Evolutionary conservation across 2,329 filamentous ascomycete species (phyloP).

Genomic region (Gaeumannomyces tritici): DNA sequence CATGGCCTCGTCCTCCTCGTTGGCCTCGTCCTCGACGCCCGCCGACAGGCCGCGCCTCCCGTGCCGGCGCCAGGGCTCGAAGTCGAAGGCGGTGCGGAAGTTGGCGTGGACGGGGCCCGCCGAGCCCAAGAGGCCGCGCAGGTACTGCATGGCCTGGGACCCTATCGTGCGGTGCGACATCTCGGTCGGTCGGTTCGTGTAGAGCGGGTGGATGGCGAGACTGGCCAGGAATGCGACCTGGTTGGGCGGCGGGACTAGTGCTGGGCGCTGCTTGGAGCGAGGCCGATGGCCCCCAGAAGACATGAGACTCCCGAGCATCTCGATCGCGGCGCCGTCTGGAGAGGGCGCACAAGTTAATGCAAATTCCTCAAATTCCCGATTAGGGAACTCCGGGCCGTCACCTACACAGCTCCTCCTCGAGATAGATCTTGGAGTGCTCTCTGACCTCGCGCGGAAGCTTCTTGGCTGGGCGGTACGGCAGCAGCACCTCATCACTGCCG

Average conservation of each 20-base stretch:
- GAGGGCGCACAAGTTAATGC: not conserved
- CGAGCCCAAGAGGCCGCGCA: conserved; percentile 55
- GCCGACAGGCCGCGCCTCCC: not conserved
- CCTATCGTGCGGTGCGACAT: conserved; percentile 53
- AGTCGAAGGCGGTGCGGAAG: conserved; percentile 63
- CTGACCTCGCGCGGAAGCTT: conserved; percentile 53
- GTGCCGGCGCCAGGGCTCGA: conserved; percentile 26
- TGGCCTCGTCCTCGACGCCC: not conserved
- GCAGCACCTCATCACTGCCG: not conserved
- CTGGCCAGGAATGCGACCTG: conserved; percentile 73
- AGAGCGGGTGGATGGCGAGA: conserved; percentile 68
- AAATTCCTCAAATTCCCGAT: not conserved
- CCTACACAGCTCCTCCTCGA: conserved; percentile 58
- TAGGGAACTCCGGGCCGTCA: not conserved
- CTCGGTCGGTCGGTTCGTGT: conserved; percentile 63
- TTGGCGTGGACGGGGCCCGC: conserved; percentile 63
- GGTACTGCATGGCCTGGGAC: conserved; percentile 57
- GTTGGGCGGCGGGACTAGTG: conserved; percentile 57
- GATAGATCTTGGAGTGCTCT: conserved; percentile 58
- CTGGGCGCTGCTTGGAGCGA: conserved; percentile 25
- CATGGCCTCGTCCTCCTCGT: conserved; percentile 41
- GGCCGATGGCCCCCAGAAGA: conserved; percentile 32
- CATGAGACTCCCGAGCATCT: conserved; percentile 56
- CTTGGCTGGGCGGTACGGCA: conserved; percentile 42
- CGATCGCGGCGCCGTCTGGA: conserved; percentile 47